Base-by-base conservation (phyloP, 202 grass and related monocot genomes). In the Saccharum hybrid region DNA sequence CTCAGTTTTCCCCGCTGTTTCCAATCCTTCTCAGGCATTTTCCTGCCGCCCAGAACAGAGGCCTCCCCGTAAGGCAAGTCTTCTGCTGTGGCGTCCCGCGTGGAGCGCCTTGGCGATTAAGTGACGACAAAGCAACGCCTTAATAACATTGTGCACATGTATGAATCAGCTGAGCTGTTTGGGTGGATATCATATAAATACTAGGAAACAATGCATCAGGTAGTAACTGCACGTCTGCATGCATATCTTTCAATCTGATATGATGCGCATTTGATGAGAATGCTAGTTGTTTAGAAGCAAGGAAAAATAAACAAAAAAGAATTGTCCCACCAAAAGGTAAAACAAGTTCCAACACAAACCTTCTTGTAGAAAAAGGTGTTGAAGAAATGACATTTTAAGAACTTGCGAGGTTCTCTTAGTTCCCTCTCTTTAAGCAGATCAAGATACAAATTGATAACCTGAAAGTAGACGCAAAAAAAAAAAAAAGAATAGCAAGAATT, bases 401-500 rank as follows among this genome's bases (percentile, higher is more conserved):
- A 98, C 37, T 92, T 98, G 39, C 26, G 75, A 54, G 86, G 85
- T 52, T 98, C 89, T 86, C 89, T 94, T 86, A 77, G 82, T 81
- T 94, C 93, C 82, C 96, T 88, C 68, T 98, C 91, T 87, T 98
- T 98, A 60, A 98, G 87, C 40, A 98, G 84, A 78, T 94, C 93
- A 91, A 98, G 89, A 80, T 98, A 98, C 31, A 98, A 68, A 91
- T 98, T 98, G 81, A 98, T 98, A 75, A 96, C 91, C 96, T 98
- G 66, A 66, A 98, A 87, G 79, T 26, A 60, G 63, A 13, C 5
- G 43, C 10, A 5, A 77, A n/a, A n/a, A n/a, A n/a, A 79, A 60
- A 10, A 5, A 10, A 22, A 76, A 31, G n/a, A 19, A 63, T 40
- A 72, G 22, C 69, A 74, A 36, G 10, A 18, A 48, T 66, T 60